Percentiles rank a stretch among this genome's conserved stretches.
These are phyloP conservation scores for Auriscalpium orientale DNA, from an alignment of 768 basidiomycete species.

Conservation along the genomic window DNA sequence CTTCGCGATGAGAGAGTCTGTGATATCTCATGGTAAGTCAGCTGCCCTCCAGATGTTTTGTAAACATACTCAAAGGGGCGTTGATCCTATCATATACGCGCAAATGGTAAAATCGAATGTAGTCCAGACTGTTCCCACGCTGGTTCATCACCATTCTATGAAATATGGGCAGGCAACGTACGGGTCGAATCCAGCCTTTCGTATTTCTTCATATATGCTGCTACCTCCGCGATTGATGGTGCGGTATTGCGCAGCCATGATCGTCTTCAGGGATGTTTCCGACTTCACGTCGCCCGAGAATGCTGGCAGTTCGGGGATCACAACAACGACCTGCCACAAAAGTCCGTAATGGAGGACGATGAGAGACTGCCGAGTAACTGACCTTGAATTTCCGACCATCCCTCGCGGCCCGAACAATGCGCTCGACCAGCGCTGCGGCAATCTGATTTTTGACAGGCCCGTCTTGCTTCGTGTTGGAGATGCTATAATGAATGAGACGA, in stretches of 20 bases:
- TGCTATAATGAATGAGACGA: constrained; percentile 35
- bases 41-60: background rate
- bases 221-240: constrained; percentile 86
- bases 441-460: constrained; percentile 78
- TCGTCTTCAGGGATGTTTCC: constrained; percentile 58
- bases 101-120: constrained; percentile 89
- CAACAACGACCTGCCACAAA: constrained; percentile 61
- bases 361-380: background rate
- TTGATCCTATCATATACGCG: constrained; percentile 89
- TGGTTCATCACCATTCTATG: background rate
- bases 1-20: constrained; percentile 45
- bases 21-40: too few relatives aligned
- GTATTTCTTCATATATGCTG: constrained; percentile 79
- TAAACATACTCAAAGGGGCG: constrained; percentile 50
- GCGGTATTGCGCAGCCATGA: constrained; percentile 84
- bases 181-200: constrained; percentile 74
- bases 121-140: constrained; percentile 49
- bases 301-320: constrained; percentile 87
- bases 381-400: constrained; percentile 75
- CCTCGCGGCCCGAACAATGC: constrained; percentile 75
- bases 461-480: constrained; percentile 60
- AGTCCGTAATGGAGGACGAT: background rate
- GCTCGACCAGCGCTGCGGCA: constrained; percentile 71
- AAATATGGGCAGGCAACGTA: constrained; percentile 27
- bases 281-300: constrained; percentile 80